Evolutionary conservation across 2,329 filamentous ascomycete species (phyloP).

Genomic region (Exophiala sp.): DNA sequence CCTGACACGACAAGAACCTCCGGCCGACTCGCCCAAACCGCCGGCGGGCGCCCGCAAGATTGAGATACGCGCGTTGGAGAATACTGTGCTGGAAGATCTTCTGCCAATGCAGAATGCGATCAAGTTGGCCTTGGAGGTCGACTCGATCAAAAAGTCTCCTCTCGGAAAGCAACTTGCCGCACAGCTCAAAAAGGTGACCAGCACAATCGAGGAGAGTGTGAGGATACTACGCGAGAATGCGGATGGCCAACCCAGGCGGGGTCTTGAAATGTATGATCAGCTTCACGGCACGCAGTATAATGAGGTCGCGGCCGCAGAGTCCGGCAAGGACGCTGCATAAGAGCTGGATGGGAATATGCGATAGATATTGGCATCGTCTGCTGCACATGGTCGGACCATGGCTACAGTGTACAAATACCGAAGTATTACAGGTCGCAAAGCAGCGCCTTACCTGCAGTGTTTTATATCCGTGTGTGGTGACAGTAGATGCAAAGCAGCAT

Average conservation of each 20-base stretch:
- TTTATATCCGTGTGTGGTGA: too few species aligned
- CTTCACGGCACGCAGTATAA: constrained; percentile 3
- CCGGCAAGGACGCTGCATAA: background rate
- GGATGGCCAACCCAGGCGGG: constrained; percentile 32
- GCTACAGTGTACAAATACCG: background rate
- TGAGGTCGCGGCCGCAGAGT: background rate
- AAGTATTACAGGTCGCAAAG: too few species aligned
- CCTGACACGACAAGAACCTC: constrained; percentile 19
- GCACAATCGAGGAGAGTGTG: constrained; percentile 51
- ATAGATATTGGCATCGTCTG: background rate
- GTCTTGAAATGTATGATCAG: constrained; percentile 20
- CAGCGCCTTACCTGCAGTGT: too few species aligned
- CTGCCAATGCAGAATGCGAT: constrained; percentile 41
- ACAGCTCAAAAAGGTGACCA: constrained; percentile 28
- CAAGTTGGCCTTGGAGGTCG: constrained; percentile 33
- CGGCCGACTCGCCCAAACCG: background rate
- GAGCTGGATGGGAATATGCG: background rate
- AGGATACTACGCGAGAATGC: constrained; percentile 32
- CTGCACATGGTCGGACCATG: background rate
- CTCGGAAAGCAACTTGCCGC: constrained; percentile 28
- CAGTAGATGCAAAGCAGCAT: too few species aligned
- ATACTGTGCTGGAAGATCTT: constrained; percentile 30
- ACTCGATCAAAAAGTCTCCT: constrained; percentile 28
- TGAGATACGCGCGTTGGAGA: background rate
- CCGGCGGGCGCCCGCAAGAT: background rate